A percentile compares a stretch with the other conserved stretches of the same genome.
phyloP scores from a whole-genome alignment of 2,329 filamentous ascomycete genomes.

The Endocalyx cinctus region DNA sequence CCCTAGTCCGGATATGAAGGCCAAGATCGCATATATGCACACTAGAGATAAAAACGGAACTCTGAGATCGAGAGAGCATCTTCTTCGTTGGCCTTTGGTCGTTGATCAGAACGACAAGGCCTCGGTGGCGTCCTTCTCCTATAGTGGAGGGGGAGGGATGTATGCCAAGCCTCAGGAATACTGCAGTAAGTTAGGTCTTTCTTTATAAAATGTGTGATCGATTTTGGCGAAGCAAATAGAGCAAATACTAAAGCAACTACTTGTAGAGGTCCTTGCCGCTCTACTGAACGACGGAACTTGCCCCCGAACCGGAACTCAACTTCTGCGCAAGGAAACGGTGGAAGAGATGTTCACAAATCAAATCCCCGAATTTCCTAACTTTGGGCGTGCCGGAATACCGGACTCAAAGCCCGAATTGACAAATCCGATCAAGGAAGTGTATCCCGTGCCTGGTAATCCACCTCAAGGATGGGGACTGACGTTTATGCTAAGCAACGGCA shows the following conservation, averaged over 20 bases:
- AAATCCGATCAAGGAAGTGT: constrained; percentile 46
- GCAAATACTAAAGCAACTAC: too few species aligned
- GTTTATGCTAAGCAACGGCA: constrained; percentile 49
- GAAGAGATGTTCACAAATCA: constrained; percentile 63
- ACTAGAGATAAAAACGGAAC: constrained; percentile 40
- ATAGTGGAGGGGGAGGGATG: constrained; percentile 58
- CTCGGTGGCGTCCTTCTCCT: constrained; percentile 41
- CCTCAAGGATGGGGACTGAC: constrained; percentile 63
- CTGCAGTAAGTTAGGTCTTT: constrained; percentile 36
- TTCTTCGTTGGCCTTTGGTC: constrained; percentile 42
- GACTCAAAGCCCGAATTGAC: constrained; percentile 45
- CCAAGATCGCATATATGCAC: constrained; percentile 54
- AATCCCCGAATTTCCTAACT: constrained; percentile 50
- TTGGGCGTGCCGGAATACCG: constrained; percentile 39
- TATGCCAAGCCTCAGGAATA: constrained; percentile 59
- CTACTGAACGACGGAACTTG: constrained; percentile 62
- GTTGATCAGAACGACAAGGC: constrained; percentile 38
- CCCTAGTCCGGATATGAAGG: constrained; percentile 48
- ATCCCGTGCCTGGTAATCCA: constrained; percentile 36
- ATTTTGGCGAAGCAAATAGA: too few species aligned
- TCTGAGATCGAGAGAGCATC: constrained; percentile 42
- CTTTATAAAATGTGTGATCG: not conserved
- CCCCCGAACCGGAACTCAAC: constrained; percentile 47
- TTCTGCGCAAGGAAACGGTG: constrained; percentile 55
- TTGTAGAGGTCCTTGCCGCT: constrained; percentile 52